Evolutionary conservation across 495 filamentous ascomycete genomes (phyloP).

Genomic region (Xylaria longipes): DNA sequence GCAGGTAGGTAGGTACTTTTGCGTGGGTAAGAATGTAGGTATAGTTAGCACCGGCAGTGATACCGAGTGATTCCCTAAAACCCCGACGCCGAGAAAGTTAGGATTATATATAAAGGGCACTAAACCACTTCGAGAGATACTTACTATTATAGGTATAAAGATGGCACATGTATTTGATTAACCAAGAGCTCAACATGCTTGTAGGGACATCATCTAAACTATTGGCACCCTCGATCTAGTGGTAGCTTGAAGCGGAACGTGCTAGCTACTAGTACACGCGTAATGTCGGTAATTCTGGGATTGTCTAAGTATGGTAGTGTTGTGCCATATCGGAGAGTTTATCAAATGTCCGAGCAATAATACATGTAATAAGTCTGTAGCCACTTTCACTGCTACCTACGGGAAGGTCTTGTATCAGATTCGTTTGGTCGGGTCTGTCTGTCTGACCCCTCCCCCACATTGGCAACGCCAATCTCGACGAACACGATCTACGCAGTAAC

Average conservation of each 20-base stretch:
- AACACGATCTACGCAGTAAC: background rate
- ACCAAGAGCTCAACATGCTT: background rate
- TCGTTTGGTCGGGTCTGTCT: background rate
- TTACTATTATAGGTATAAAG: background rate
- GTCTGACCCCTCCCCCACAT: background rate
- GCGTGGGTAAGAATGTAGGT: background rate
- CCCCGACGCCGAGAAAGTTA: background rate
- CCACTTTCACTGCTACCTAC: background rate
- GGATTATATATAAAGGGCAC: background rate
- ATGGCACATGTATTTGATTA: background rate
- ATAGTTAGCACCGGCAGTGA: background rate
- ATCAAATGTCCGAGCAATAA: background rate
- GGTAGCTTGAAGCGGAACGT: background rate
- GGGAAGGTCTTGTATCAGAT: background rate
- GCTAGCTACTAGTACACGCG: background rate
- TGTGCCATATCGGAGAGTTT: slow-evolving; percentile 3
- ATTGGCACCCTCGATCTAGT: background rate
- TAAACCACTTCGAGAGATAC: background rate
- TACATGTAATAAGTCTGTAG: background rate
- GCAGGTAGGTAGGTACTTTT: background rate
- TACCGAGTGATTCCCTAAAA: background rate
- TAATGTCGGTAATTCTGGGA: background rate
- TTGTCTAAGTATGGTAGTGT: background rate
- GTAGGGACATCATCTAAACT: background rate
- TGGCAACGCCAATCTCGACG: background rate